phyloP scores from a whole-genome alignment of 352 stramenopile species.

The Albugo laibachii region DNA sequence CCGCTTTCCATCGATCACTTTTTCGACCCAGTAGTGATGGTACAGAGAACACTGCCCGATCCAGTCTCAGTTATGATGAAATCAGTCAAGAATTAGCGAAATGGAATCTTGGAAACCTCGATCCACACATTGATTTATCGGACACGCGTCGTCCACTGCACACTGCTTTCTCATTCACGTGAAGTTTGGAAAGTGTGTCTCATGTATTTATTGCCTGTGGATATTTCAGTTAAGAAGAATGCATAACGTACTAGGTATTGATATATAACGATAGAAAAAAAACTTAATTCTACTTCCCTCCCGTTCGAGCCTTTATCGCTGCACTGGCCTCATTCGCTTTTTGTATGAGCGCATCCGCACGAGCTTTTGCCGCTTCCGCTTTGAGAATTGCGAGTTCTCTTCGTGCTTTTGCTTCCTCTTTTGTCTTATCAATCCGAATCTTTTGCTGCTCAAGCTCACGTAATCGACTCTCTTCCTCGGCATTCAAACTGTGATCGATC shows the following conservation, averaged over 20 bases:
- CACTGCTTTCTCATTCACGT: too few species aligned
- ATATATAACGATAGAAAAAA: not conserved
- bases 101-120: not conserved
- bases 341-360: constrained; percentile 27
- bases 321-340: constrained; percentile 23
- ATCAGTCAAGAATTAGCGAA: not conserved
- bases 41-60: constrained; percentile 34
- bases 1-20: constrained; percentile 12
- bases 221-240: too few species aligned
- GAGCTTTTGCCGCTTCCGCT: constrained; percentile 25
- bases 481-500: constrained; percentile 37
- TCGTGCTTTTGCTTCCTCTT: constrained; percentile 16
- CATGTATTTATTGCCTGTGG: too few species aligned
- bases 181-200: too few species aligned
- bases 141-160: too few species aligned
- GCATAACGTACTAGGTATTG: not conserved
- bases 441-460: constrained; percentile 19
- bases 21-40: constrained; percentile 18
- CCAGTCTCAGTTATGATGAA: constrained; percentile 27
- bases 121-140: not conserved
- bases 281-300: not conserved
- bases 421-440: constrained; percentile 27
- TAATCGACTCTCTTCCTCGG: constrained; percentile 35
- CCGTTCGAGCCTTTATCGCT: not conserved
- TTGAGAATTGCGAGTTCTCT: constrained; percentile 27